Evolutionary conservation across 2,329 filamentous ascomycete species (phyloP), one percentile per base, ranked within the genome.

Genomic region (Fusarium redolens): DNA sequence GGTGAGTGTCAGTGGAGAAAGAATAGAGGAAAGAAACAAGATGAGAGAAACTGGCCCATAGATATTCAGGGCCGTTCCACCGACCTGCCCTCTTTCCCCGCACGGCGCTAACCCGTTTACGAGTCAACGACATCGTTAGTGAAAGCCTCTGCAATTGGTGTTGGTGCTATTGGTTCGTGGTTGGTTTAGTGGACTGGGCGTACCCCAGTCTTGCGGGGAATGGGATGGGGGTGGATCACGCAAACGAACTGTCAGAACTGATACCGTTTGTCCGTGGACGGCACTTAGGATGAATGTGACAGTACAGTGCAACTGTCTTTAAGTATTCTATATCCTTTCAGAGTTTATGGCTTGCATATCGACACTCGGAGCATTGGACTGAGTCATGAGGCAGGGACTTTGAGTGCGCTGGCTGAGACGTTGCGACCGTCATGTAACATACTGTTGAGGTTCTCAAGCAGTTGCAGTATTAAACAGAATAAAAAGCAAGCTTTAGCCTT

Each of bases 21-120:
- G 22, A 48, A n/a, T 48, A 57, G 54, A 57, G 54, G 54, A 48
- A 14, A 57, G 54, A 37, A 57, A 57, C 54, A 30, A 17, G 54
- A 47, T 15, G 30, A 28, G 54, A 57, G 54, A 37, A 48, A 35
- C 18, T 17, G 54, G 54, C 37, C 43, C 37, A 48, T 48, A 48
- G 40, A 57, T 57, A 57, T 57, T 30, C 54, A 37, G 40, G 40
- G 5, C 54, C 18, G 40, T 50, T 57, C 40, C 54, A 57, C 40
- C 40, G 40, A 22, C 31, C 22, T 57, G 40, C 31, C 25, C 54
- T 48, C 54, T 37, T 48, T 33, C 54, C 52, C 54, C 54, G 54
- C 54, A 57, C 54, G 40, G 18, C 40, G 31, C 54, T 57, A 57
- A 20, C 54, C 33, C 22, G 7, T 28, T 48, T 48, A 35, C 31